Conservation (phyloP, 345 rosid genomes). For the Crucihimalaya himalaica region DNA sequence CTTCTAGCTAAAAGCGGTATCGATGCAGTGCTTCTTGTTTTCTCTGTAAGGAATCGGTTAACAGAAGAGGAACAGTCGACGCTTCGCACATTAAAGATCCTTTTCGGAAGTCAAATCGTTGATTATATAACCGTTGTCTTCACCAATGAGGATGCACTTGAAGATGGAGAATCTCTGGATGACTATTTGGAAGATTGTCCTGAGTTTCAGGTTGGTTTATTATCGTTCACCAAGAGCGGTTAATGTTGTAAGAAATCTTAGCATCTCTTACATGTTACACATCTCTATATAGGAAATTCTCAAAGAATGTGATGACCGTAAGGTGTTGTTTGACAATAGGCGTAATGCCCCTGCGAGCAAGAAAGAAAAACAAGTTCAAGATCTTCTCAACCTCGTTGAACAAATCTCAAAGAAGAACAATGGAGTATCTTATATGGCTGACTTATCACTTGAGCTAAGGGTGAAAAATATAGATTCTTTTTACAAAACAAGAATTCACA, state of each 20-base stretch:
- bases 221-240: neutral
- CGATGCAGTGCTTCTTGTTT: slow-evolving; percentile 37
- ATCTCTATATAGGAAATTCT: slow-evolving; percentile 28
- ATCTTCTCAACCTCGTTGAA: slow-evolving; percentile 33
- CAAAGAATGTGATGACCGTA: slow-evolving; percentile 34
- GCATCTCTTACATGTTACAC: neutral
- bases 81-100: slow-evolving; percentile 18
- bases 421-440: slow-evolving; percentile 34
- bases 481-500: neutral
- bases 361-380: slow-evolving; percentile 33
- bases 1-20: slow-evolving; percentile 30
- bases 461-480: neutral
- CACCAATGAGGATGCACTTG: slow-evolving; percentile 37
- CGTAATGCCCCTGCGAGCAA: neutral
- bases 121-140: slow-evolving; percentile 36
- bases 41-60: slow-evolving; percentile 34
- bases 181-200: slow-evolving; percentile 33
- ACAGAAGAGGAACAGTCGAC: slow-evolving; percentile 37
- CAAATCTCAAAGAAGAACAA: slow-evolving; percentile 31
- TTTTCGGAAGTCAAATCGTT: slow-evolving; percentile 31
- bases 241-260: neutral
- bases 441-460: slow-evolving; percentile 35
- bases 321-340: slow-evolving; percentile 39
- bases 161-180: slow-evolving; percentile 24
- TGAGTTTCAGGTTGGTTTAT: slow-evolving; percentile 27